phyloP scores from a whole-genome alignment of 148 eudicot species.

The Rhododendron ovatum region DNA sequence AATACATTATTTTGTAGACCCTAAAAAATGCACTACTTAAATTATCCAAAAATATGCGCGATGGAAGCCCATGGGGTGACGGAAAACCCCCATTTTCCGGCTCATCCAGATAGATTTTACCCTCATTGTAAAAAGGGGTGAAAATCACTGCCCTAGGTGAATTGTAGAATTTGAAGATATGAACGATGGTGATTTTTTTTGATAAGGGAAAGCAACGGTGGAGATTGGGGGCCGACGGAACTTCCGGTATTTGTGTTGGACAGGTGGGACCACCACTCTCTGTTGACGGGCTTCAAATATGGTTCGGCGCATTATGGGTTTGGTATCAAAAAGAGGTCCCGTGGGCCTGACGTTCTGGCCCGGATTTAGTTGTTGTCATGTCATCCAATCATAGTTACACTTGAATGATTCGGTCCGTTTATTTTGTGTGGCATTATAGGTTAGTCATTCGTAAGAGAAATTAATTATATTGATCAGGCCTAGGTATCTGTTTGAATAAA shows the following conservation, averaged over 20 bases:
- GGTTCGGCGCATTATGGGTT: not conserved
- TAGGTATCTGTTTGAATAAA: no score
- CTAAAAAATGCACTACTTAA: no score
- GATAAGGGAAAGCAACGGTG: not conserved
- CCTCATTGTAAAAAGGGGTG: not conserved
- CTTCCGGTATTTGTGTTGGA: not conserved
- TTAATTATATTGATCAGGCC: no score
- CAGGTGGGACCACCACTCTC: not conserved
- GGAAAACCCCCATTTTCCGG: no score
- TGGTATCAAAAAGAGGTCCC: not conserved
- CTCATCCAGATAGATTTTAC: no score
- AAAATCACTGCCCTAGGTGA: no score
- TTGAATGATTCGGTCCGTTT: no score
- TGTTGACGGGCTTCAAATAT: not conserved
- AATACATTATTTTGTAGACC: accelerated
- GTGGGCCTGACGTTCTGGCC: not conserved
- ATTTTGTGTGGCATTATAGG: no score
- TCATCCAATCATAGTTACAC: not conserved
- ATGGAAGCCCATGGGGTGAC: no score
- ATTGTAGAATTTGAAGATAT: not conserved
- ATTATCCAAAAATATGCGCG: no score
- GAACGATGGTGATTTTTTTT: not conserved
- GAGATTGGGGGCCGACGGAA: not conserved
- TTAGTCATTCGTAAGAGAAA: not conserved
- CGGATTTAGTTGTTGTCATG: not conserved